Base-by-base conservation (phyloP, 2,329 filamentous ascomycete genomes). In the Aphanocladium album region DNA sequence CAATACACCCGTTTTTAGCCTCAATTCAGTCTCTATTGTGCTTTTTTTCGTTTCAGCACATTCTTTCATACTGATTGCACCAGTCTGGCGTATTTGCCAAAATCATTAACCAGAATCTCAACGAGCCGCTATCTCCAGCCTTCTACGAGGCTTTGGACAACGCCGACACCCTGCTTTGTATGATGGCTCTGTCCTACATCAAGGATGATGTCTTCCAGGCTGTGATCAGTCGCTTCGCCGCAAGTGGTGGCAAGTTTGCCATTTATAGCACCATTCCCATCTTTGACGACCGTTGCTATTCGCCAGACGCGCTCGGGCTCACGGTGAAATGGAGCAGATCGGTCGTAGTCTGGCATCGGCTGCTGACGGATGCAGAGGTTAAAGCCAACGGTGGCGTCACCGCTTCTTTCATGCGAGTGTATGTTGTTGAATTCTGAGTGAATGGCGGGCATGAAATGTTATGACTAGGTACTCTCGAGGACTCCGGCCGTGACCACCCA, bases 221-320 rank as follows among this genome's bases (percentile, higher is more conserved):
- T 4, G 27, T 55, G 6, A 55, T 55, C n/a, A 30, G 45, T 5
- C 52, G 52, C 5, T 55, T 55, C 25, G 52, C 35, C n/a, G 52
- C 52, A 6, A 55, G 27, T 17, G 52, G 52, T 8, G 52, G 52
- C 52, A 55, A 55, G 21, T 55, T 41, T 27, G 52, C 52, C 14
- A 55, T 55, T 17, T 55, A 55, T 17, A 41, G 33, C 17, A 55
- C 52, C 5, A 55, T 55, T 35, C 52, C 52, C n/a, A 23, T 55
- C 7, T 55, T 55, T 55, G 52, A 55, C 35, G 52, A 56, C 37
- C 53, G 53, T 12, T 56, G 53, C 37, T 56, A 56, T 19, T 45
- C 53, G 3, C 53, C 53, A 8, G 53, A 56, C 25, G 37, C 35
- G 9, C 53, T 56, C 12, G 53, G 53, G 9, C 39, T 60, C 37